A percentile compares a stretch with the other conserved stretches of the same genome.
phyloP scores from a whole-genome alignment of 2,329 filamentous ascomycete genomes.

The Fusarium penzigii region DNA sequence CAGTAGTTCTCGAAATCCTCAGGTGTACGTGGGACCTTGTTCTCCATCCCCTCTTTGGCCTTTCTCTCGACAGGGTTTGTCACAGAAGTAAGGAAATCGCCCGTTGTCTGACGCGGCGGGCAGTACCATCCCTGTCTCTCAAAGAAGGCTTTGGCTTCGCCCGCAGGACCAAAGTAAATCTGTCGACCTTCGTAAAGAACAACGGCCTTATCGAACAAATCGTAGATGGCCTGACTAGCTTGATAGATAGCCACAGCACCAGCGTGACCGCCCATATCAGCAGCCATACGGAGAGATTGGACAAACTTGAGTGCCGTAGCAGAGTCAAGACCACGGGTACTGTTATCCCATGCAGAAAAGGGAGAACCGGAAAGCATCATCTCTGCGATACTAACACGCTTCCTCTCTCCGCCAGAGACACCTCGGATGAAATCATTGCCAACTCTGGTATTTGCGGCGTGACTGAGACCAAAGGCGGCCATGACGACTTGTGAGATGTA shows the following conservation, averaged over 20 bases:
- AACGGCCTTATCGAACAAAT: conserved; percentile 73
- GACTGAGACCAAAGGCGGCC: conserved; percentile 70
- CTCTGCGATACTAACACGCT: conserved; percentile 81
- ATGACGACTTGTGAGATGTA: conserved; percentile 68
- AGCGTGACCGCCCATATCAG: conserved; percentile 63
- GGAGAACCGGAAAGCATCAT: conserved; percentile 66
- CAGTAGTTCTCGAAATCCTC: conserved; percentile 64
- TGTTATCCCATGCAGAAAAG: conserved; percentile 67
- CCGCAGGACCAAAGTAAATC: conserved; percentile 71
- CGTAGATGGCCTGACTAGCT: conserved; percentile 68
- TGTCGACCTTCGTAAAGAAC: conserved; percentile 77
- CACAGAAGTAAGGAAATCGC: conserved; percentile 69
- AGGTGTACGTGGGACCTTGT: conserved; percentile 63
- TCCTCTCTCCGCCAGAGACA: conserved; percentile 70
- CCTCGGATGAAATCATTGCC: conserved; percentile 75
- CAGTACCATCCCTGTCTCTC: conserved; percentile 69
- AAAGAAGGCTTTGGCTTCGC: conserved; percentile 64
- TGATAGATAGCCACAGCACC: conserved; percentile 73
- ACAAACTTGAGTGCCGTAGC: conserved; percentile 75
- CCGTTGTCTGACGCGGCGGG: conserved; percentile 65
- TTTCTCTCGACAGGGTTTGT: conserved; percentile 64
- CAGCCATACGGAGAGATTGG: conserved; percentile 63
- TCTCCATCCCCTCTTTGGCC: conserved; percentile 58
- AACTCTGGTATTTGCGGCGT: conserved; percentile 72
- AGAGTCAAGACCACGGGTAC: conserved; percentile 71